Conservation (phyloP, 805 yeast species). For the Metschnikowia lunata region DNA sequence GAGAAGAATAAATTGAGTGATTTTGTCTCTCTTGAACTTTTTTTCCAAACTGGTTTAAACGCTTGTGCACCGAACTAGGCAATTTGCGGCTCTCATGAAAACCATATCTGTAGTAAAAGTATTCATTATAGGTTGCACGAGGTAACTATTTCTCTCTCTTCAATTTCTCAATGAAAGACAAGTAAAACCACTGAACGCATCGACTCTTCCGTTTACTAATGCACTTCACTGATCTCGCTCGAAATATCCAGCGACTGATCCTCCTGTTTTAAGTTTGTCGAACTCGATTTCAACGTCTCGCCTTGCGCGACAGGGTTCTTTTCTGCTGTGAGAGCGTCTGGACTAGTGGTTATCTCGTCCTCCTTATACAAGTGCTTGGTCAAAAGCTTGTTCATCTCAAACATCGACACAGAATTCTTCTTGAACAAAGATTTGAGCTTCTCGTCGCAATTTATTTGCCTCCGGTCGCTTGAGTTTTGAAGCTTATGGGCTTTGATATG, state of each 20-base stretch:
- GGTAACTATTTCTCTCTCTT: too few relatives aligned
- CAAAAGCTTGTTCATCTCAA: slow-evolving; percentile 54
- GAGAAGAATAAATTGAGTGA: too few relatives aligned
- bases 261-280: neutral
- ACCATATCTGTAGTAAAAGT: too few relatives aligned
- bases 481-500: slow-evolving; percentile 59
- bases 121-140: too few relatives aligned
- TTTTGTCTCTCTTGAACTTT: too few relatives aligned
- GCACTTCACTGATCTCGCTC: neutral
- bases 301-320: neutral
- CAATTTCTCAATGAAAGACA: too few relatives aligned
- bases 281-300: too few relatives aligned
- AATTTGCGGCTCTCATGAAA: too few relatives aligned
- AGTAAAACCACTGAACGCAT: too few relatives aligned
- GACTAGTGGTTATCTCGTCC: slow-evolving; percentile 8
- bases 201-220: too few relatives aligned
- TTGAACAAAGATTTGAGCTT: slow-evolving; percentile 57
- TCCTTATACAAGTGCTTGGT: slow-evolving; percentile 42
- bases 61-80: too few relatives aligned
- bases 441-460: slow-evolving; percentile 64
- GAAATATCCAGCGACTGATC: neutral
- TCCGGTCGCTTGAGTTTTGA: slow-evolving; percentile 63
- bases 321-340: neutral
- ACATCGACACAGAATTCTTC: slow-evolving; percentile 49
- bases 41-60: too few relatives aligned